phyloP scores from a whole-genome alignment of 176 grass and related monocot genomes.

The Bothriochloa decipiens region DNA sequence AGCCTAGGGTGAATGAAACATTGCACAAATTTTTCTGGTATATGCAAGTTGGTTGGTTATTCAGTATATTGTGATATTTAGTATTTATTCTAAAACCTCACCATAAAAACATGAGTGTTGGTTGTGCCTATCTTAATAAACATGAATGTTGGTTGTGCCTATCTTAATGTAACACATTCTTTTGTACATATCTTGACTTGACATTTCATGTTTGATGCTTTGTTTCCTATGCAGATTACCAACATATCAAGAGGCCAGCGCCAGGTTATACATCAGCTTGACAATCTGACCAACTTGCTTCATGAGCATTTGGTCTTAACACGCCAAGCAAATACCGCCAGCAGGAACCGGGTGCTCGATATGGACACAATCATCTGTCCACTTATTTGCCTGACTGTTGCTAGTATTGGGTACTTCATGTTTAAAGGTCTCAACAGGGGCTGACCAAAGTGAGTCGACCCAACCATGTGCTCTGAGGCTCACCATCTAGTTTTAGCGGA shows the following conservation, averaged over 20 bases:
- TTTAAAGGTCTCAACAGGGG: slow-evolving; percentile 55
- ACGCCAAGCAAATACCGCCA: slow-evolving; percentile 42
- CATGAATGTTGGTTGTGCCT: not conserved
- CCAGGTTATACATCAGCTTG: slow-evolving; percentile 86
- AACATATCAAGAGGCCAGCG: slow-evolving; percentile 78
- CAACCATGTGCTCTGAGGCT: slow-evolving; percentile 5
- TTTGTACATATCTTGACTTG: slow-evolving; percentile 21
- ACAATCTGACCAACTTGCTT: slow-evolving; percentile 74
- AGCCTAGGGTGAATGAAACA: not conserved
- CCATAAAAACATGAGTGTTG: not conserved
- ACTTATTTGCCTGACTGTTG: slow-evolving; percentile 58
- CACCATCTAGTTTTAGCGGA: not conserved
- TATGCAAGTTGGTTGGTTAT: not conserved
- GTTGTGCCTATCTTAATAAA: not conserved
- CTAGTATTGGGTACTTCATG: slow-evolving; percentile 57
- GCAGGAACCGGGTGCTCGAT: slow-evolving; percentile 50
- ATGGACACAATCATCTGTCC: slow-evolving; percentile 51
- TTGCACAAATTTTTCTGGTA: not conserved
- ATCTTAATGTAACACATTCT: not conserved
- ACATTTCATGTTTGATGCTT: slow-evolving; percentile 25
- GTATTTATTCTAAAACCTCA: slow-evolving; percentile 9
- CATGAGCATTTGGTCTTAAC: slow-evolving; percentile 65
- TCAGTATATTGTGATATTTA: not conserved
- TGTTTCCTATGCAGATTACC: slow-evolving; percentile 58
- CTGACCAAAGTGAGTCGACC: slow-evolving; percentile 41